These are phyloP conservation scores for Globisporangium paroecandrum DNA, from an alignment of 352 stramenopile species.

Conservation along the genomic window DNA sequence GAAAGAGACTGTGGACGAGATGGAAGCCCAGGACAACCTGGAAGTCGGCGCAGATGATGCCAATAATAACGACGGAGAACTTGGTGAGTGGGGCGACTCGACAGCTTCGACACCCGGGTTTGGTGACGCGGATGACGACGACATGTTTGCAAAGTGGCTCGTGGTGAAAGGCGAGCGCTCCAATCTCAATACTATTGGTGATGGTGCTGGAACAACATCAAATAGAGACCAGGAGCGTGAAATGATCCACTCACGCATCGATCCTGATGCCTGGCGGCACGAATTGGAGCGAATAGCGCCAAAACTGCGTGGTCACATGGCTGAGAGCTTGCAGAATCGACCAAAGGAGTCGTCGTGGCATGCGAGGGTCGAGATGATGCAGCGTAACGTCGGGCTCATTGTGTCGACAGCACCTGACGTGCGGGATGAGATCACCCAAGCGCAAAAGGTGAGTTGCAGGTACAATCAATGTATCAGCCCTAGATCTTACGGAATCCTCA, in stretches of 20 bases:
- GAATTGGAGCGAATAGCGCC: conserved; percentile 38
- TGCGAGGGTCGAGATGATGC: conserved; percentile 28
- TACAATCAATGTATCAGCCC: neutral
- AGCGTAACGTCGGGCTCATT: conserved; percentile 23
- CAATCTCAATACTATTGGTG: neutral
- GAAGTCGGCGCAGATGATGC: conserved; percentile 33
- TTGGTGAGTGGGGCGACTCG: conserved; percentile 25
- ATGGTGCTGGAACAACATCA: neutral
- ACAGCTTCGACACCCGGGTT: conserved; percentile 24
- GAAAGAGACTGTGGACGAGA: conserved; percentile 36
- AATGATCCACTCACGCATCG: conserved; percentile 44
- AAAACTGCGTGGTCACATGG: conserved; percentile 28
- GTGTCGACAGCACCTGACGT: conserved; percentile 14
- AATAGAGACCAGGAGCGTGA: conserved; percentile 14
- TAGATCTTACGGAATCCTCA: neutral
- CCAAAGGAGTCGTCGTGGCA: conserved; percentile 27
- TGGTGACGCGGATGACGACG: conserved; percentile 23
- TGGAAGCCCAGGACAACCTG: conserved; percentile 39
- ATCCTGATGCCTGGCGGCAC: conserved; percentile 34
- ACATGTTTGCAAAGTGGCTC: conserved; percentile 40
- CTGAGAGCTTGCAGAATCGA: conserved; percentile 19
- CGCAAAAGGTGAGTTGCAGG: conserved; percentile 21
- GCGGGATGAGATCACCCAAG: conserved; percentile 19
- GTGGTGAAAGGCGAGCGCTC: conserved; percentile 32
- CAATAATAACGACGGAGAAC: conserved; percentile 18